A percentile compares a stretch with the other conserved stretches of the same genome.
phyloP scores from a whole-genome alignment of 192 early-diverging fungal genomes.

The Umbelopsis isabellina region DNA sequence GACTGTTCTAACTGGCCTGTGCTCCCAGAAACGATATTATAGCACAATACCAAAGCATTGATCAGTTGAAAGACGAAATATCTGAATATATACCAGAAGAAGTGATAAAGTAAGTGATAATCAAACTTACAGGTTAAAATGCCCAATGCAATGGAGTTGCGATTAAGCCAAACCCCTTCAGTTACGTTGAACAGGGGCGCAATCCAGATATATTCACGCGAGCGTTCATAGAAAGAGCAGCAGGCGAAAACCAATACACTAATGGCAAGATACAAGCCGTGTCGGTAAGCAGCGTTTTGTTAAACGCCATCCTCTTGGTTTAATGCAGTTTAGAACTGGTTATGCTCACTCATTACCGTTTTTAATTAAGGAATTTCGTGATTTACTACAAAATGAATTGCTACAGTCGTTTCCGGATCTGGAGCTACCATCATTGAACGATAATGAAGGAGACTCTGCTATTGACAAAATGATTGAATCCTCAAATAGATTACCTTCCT shows the following conservation, averaged over 20 bases:
- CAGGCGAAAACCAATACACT: conserved; percentile 58
- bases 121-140: not conserved
- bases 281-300: conserved; percentile 36
- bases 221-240: conserved; percentile 52
- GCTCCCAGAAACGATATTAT: conserved; percentile 34
- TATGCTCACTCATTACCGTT: not conserved
- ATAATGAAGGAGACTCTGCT: not conserved
- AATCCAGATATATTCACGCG: conserved; percentile 60
- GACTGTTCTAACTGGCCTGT: not conserved
- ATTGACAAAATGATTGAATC: conserved; percentile 23
- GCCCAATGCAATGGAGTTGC: not conserved
- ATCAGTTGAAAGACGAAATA: conserved; percentile 49
- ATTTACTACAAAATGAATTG: conserved; percentile 33
- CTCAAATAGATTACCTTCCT: conserved; percentile 4
- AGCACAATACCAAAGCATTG: conserved; percentile 38
- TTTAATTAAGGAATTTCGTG: conserved; percentile 28
- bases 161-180: conserved; percentile 1
- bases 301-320: not conserved
- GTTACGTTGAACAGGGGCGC: conserved; percentile 53
- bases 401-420: conserved; percentile 41
- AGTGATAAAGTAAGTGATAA: conserved; percentile 47
- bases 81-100: conserved; percentile 53
- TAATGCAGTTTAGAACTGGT: too few species aligned
- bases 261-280: conserved; percentile 58
- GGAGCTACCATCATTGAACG: conserved; percentile 2